Percentiles rank a stretch among this genome's conserved stretches.
Conservation (phyloP, 768 basidiomycete genomes). For the Termitomyces heimii region DNA sequence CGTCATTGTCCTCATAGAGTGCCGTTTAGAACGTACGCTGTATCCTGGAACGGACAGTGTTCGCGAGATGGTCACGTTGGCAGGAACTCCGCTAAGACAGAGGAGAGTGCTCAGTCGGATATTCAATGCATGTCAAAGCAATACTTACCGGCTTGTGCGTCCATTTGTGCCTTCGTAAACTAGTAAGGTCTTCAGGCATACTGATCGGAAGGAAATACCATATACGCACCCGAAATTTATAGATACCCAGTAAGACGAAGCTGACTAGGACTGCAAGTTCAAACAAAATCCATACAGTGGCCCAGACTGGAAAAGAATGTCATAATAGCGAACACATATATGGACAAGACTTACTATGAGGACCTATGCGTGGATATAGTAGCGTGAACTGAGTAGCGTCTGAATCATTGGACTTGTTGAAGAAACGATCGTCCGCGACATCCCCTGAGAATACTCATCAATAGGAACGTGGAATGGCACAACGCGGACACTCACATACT, state of each 20-base stretch:
- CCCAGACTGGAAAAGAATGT: constrained; percentile 52
- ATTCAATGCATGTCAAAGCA: background rate
- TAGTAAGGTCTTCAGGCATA: constrained; percentile 14
- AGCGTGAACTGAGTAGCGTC: constrained; percentile 87
- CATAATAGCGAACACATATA: background rate
- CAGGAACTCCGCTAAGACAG: constrained; percentile 47
- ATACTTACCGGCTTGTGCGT: constrained; percentile 63
- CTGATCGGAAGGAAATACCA: background rate
- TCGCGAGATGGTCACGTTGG: constrained; percentile 40
- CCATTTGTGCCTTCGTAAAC: constrained; percentile 56
- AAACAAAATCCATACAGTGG: constrained; percentile 78
- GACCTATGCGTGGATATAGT: constrained; percentile 61
- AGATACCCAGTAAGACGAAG: constrained; percentile 77
- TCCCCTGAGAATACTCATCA: constrained; percentile 57
- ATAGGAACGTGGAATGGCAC: background rate
- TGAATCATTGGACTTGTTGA: constrained; percentile 90
- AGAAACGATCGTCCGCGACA: constrained; percentile 89
- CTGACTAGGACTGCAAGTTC: constrained; percentile 67
- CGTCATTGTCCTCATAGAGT: background rate
- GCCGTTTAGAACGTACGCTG: background rate
- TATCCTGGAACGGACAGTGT: background rate
- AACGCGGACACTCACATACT: constrained; percentile 52
- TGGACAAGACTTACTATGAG: constrained; percentile 51
- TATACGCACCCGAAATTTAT: constrained; percentile 64
- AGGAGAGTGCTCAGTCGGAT: constrained; percentile 4